A percentile compares a stretch with the other conserved stretches of the same genome.
phyloP scores from a whole-genome alignment of 2,329 filamentous ascomycete genomes.

The Penicillium oxalicum region DNA sequence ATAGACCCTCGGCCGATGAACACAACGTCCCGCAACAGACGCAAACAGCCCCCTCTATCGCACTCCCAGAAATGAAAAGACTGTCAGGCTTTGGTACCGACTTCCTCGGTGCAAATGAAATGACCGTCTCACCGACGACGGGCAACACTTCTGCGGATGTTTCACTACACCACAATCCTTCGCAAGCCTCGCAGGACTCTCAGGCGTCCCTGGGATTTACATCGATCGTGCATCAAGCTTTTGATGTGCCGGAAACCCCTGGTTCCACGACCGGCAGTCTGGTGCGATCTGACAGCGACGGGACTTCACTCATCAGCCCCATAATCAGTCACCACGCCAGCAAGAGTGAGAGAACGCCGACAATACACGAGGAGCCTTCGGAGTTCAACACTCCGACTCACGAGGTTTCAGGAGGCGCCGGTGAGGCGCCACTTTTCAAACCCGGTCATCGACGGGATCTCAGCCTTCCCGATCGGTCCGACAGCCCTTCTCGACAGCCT shows the following conservation, averaged over 20 bases:
- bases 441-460: slow-evolving; percentile 53
- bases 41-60: slow-evolving; percentile 15
- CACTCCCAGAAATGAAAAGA: slow-evolving; percentile 41
- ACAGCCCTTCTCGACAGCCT: slow-evolving; percentile 57
- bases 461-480: slow-evolving; percentile 53
- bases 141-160: slow-evolving; percentile 15
- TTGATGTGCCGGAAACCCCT: slow-evolving; percentile 53
- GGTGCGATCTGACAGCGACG: slow-evolving; percentile 56
- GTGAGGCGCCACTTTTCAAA: slow-evolving; percentile 39
- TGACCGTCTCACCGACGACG: slow-evolving; percentile 10
- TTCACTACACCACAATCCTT: slow-evolving; percentile 48
- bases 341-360: slow-evolving; percentile 43
- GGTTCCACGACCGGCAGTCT: slow-evolving; percentile 50
- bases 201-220: slow-evolving; percentile 41
- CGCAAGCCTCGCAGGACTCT: slow-evolving; percentile 28
- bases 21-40: slow-evolving; percentile 1
- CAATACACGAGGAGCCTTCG: slow-evolving; percentile 51
- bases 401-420: slow-evolving; percentile 8
- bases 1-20: background rate
- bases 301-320: slow-evolving; percentile 59
- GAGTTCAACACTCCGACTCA: slow-evolving; percentile 27
- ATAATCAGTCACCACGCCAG: slow-evolving; percentile 49
- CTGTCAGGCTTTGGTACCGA: slow-evolving; percentile 36
- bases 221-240: slow-evolving; percentile 60
- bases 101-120: slow-evolving; percentile 17